phyloP scores from a whole-genome alignment of 2,329 filamentous ascomycete genomes.

The Colletotrichum falcatum region DNA sequence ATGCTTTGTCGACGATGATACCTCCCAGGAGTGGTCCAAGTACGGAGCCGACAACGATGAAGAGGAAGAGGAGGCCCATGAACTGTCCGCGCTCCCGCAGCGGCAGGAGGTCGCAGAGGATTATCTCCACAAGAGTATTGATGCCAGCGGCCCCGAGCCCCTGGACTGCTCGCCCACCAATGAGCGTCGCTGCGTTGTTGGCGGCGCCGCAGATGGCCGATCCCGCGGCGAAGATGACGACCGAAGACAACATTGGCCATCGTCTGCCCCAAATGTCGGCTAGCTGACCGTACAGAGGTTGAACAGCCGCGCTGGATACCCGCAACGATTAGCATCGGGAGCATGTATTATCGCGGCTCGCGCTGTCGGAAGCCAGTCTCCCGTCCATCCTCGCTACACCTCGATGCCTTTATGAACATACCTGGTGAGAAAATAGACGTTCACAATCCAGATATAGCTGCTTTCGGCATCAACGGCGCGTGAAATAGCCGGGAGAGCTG shows the following conservation, averaged over 20 bases:
- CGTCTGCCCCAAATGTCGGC: constrained; percentile 46
- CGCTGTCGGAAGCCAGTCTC: too few species aligned
- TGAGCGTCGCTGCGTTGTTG: neutral
- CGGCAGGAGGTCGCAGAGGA: neutral
- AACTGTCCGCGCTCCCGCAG: neutral
- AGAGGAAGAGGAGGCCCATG: constrained; percentile 52
- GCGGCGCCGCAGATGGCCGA: neutral
- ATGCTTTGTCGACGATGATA: constrained; percentile 44
- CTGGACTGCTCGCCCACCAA: neutral
- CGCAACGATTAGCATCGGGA: neutral
- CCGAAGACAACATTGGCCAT: constrained; percentile 37
- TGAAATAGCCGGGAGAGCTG: constrained; percentile 47
- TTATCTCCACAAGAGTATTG: neutral
- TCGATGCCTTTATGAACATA: neutral
- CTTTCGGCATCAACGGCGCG: constrained; percentile 42
- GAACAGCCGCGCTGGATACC: constrained; percentile 42
- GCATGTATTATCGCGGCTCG: neutral
- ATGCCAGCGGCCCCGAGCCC: neutral
- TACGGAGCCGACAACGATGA: constrained; percentile 53
- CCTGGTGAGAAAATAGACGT: constrained; percentile 6
- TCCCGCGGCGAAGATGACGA: constrained; percentile 42
- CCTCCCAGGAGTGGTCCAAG: constrained; percentile 50
- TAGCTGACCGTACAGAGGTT: constrained; percentile 45
- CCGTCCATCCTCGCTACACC: too few species aligned
- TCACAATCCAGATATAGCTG: constrained; percentile 45